Evolutionary conservation across 2,329 filamentous ascomycete species (phyloP), one percentile per base, ranked within the genome.

Genomic region (Trichoderma polysporum): DNA sequence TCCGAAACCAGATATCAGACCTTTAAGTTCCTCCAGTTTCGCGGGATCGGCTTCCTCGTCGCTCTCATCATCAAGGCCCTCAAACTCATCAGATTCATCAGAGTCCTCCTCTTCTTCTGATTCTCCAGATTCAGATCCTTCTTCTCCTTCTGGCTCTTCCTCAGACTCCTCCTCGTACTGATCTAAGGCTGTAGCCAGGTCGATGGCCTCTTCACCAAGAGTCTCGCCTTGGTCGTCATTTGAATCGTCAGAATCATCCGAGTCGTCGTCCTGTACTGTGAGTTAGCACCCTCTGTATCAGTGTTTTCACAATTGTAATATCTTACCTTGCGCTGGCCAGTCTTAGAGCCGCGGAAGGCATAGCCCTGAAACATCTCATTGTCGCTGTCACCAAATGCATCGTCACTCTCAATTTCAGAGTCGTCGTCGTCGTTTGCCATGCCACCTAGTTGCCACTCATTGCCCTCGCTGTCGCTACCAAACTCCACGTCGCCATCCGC

Each of bases 301-400:
- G 22, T 12, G 19, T 3, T n/a, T 33, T 19, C 7, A 13, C 19
- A 53, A 37, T 13, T 27, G 49, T 6, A 33, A 47, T 25, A 17
- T 60, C 71, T 52, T 61, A 78, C 73, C 68, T 77, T 75, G 58
- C 64, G 67, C 49, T 77, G 75, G 63, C 77, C 78, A 2, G 77
- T 70, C 57, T 78, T 79, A 72, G 81, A 83, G 12, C 84, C 85
- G 1, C 84, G 73, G 68, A 88, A 88, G 0, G 82, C 74, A 73
- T 90, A 96, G 12, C 88, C 91, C 70, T 93, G 88, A 71, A 97
- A 96, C 69, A 85, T 86, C 75, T 97, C 94, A 74, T 95, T 90
- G 74, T 97, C 94, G 73, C 92, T 95, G 70, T 92, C 90, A 3
- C 93, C 92, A 82, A 97, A 93, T 2, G 94, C 94, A 73, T 96